Evolutionary conservation across 1,284 basidiomycete genomes (phyloP).

Genomic region (Phellinidium pouzarii): DNA sequence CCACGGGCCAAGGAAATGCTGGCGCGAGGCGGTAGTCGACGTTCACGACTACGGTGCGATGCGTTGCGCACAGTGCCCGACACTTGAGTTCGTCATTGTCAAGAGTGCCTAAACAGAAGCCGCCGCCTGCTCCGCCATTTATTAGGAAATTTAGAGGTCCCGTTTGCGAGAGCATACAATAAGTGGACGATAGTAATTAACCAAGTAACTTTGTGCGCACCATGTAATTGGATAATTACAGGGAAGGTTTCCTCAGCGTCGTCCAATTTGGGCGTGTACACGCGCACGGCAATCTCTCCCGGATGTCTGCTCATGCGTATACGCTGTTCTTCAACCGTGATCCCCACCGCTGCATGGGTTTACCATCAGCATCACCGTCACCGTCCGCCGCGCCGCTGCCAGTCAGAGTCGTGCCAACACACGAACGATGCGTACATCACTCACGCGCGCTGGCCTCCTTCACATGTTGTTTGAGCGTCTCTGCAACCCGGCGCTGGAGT

Average conservation of each 20-base stretch:
- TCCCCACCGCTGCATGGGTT: slow-evolving; percentile 1
- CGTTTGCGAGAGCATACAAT: not conserved
- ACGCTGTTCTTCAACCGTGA: slow-evolving; percentile 6
- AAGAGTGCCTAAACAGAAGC: slow-evolving; percentile 17
- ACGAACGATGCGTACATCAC: not conserved
- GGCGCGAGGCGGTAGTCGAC: slow-evolving; percentile 30
- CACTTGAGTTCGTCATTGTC: slow-evolving; percentile 21
- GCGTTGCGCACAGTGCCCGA: slow-evolving; percentile 18
- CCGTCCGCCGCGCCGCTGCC: no score
- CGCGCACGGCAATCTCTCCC: slow-evolving; percentile 10
- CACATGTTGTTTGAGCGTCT: not conserved
- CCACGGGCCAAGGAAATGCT: slow-evolving; percentile 33
- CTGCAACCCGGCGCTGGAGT: not conserved
- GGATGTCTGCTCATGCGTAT: slow-evolving; percentile 2
- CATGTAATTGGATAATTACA: slow-evolving; percentile 9
- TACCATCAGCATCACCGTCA: no score
- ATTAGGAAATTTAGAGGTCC: no score
- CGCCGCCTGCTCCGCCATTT: slow-evolving; percentile 2
- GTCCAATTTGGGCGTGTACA: slow-evolving; percentile 10
- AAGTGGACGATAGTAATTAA: not conserved
- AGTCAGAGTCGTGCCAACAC: not conserved
- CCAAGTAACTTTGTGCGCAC: no score
- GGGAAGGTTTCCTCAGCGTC: slow-evolving; percentile 9
- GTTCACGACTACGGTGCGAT: slow-evolving; percentile 23
- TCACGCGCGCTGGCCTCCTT: slow-evolving; percentile 8